phyloP scores from a whole-genome alignment of 139 green algal species.

The Tetratostichococcus sp. region DNA sequence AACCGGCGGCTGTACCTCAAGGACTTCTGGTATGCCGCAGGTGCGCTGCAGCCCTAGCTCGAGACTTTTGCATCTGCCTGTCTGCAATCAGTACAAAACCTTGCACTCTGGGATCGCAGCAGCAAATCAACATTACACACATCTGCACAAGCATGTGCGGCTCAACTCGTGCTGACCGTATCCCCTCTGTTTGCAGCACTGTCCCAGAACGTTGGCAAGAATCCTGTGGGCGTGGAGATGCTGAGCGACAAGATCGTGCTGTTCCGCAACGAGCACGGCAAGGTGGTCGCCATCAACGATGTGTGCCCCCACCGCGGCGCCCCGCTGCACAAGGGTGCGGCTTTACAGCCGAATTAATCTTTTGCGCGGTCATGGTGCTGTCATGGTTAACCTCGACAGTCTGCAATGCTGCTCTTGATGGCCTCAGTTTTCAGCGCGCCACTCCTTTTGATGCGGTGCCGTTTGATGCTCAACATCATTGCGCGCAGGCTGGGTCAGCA shows the following conservation, averaged over 20 bases:
- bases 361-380: too few relatives aligned
- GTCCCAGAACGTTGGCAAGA: conserved; percentile 47
- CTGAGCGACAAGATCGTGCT: conserved; percentile 66
- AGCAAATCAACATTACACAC: too few relatives aligned
- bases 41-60: conserved; percentile 10
- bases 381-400: too few relatives aligned
- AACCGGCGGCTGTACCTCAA: conserved; percentile 52
- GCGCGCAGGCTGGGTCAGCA: conserved; percentile 32
- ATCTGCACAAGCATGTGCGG: too few relatives aligned
- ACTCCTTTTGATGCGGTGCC: too few relatives aligned
- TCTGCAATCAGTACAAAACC: too few relatives aligned
- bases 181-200: conserved; percentile 32
- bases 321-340: conserved; percentile 40
- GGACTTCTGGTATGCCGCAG: conserved; percentile 73
- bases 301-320: conserved; percentile 74
- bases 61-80: too few relatives aligned
- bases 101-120: too few relatives aligned
- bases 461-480: not conserved
- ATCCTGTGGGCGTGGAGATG: conserved; percentile 65
- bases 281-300: conserved; percentile 61
- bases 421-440: too few relatives aligned
- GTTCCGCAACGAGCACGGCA: conserved; percentile 50
- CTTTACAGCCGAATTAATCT: not conserved
- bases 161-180: not conserved
- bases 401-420: too few relatives aligned